Base-by-base conservation (phyloP, 208 protist species). In the Tritrichomonas musculus region DNA sequence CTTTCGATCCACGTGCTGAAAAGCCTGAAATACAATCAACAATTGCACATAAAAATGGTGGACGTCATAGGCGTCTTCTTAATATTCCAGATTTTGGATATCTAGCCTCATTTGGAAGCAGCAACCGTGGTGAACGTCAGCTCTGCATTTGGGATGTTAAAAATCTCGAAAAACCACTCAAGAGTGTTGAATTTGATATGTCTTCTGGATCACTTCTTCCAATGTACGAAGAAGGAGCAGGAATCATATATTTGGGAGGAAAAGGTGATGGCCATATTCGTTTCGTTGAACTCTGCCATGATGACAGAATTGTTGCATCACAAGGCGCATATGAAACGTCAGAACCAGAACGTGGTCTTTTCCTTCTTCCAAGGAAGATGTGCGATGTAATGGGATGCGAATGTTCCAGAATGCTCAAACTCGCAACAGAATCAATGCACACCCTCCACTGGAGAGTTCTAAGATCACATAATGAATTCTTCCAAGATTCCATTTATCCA, bases 191-290 rank as follows among this genome's bases (percentile, higher is more conserved):
- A 47, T 47, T 92, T 1, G 88, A 92, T 27, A 64, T 33, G 22
- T 9, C 55, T 14, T 27, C 55, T 17, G 36, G 50, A 17, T 30
- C 36, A 50, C 17, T 92, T 0, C 44, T 72, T 44, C 88, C 88
- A 57, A 72, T 72, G 50, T 92, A 72, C 57, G 88, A 92, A 64
- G 57, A 92, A 64, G 88, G 57, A n/a, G 13, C 33, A 17, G 88
- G 88, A 39, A 4, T 92, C 41, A 72, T 92, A 11, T 92, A 92
- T 41, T 69, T 69, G 13, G 57, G 55, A 20, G 88, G 88, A 4
- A 92, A 92, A 36, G 88, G 88, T 72, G 88, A 92, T 33, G 88
- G 88, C 13, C 30, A 92, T 41, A 64, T 92, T 30, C 30, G n/a
- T 33, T 92, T 44, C 33, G 50, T 72, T 39, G 88, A 92, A 44